phyloP scores from a whole-genome alignment of 805 yeast species.

The Zygosaccharomyces gambellarensis region DNA sequence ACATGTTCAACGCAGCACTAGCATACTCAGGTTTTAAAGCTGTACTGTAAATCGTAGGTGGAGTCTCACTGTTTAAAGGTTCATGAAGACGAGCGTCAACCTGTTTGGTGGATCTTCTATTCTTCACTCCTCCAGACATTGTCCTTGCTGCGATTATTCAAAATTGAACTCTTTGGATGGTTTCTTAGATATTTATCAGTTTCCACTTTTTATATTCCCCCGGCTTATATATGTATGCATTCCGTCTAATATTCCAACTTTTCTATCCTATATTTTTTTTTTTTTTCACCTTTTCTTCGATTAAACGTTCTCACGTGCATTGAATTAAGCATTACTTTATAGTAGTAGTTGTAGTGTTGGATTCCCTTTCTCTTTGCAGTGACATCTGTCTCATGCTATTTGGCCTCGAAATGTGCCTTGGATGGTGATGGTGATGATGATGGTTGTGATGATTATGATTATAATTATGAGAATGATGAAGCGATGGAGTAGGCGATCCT shows the following conservation, averaged over 20 bases:
- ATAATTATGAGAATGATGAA: conserved; percentile 11
- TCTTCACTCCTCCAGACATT: conserved; percentile 3
- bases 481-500: conserved; percentile 13
- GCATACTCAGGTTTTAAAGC: conserved; percentile 52
- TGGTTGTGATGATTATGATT: conserved; percentile 10
- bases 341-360: conserved; percentile 17
- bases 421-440: conserved; percentile 11
- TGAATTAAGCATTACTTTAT: conserved; percentile 11
- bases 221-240: background rate
- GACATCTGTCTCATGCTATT: conserved; percentile 20
- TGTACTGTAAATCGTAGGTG: conserved; percentile 48
- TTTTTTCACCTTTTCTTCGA: background rate
- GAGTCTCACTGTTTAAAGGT: conserved; percentile 50
- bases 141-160: background rate
- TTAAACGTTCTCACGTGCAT: background rate
- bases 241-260: background rate
- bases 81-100: conserved; percentile 47
- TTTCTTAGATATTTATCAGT: background rate
- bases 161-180: background rate
- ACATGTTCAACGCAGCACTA: conserved; percentile 56
- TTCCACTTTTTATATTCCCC: background rate
- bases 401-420: conserved; percentile 17
- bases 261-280: conserved; percentile 1
- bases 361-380: conserved; percentile 14
- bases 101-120: conserved; percentile 34